phyloP scores from a whole-genome alignment of 2,329 filamentous ascomycete genomes.

The Neonectria sp. region DNA sequence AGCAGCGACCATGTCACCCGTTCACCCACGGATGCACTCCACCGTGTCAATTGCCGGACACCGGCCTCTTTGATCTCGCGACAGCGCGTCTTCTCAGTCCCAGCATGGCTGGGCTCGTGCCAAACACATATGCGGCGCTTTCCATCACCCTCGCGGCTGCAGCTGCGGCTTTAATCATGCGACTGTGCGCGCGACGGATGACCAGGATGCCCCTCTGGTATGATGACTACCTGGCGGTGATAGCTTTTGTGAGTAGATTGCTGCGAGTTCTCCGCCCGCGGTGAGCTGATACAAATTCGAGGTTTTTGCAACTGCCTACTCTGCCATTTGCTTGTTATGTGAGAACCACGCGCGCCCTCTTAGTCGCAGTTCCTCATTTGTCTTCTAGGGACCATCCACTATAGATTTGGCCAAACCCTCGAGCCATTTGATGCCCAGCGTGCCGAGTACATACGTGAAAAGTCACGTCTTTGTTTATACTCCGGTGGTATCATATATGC shows the following conservation, averaged over 20 bases:
- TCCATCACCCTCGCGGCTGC: constrained; percentile 44
- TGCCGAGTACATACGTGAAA: constrained; percentile 28
- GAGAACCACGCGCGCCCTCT: background rate
- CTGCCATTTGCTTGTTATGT: constrained; percentile 40
- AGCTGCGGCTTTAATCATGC: constrained; percentile 32
- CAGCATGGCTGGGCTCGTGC: constrained; percentile 42
- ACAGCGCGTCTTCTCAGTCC: background rate
- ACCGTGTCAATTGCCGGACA: background rate
- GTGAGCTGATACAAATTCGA: background rate
- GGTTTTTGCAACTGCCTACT: constrained; percentile 39
- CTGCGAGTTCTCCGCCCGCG: too few relatives aligned
- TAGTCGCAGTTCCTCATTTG: background rate
- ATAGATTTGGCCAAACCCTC: constrained; percentile 39
- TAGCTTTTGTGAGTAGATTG: constrained; percentile 35
- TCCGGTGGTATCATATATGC: constrained; percentile 42
- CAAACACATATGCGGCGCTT: constrained; percentile 38
- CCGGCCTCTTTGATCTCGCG: background rate
- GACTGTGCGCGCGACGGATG: constrained; percentile 39
- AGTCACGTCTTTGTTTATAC: constrained; percentile 35
- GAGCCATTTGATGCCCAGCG: constrained; percentile 16
- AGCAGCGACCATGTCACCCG: background rate
- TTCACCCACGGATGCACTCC: background rate
- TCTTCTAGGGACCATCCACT: constrained; percentile 35
- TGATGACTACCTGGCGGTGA: constrained; percentile 42
- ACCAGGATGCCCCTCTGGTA: constrained; percentile 42